Evolutionary conservation across 2,329 filamentous ascomycete species (phyloP), one percentile per base, ranked within the genome.

Genomic region (Tolypocladium inflatum): DNA sequence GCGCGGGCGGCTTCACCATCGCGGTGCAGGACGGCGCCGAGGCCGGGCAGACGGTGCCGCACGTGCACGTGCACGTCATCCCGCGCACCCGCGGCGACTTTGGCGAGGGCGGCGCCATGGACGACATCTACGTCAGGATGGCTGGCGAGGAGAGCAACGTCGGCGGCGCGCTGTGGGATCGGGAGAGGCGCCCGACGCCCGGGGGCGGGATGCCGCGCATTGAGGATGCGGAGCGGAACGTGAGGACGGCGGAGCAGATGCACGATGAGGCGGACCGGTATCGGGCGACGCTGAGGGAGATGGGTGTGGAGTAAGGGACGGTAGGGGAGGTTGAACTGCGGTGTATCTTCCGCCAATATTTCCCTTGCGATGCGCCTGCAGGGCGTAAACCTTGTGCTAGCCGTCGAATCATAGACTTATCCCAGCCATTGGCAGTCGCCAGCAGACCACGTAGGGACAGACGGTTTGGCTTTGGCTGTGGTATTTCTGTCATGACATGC

Each of bases 1-100:
- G 80, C 39, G 88, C 85, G 7, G 85, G 89, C 11, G 89, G 90
- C 60, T 88, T 97, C 75, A 97, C 96, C 69, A 86, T 99, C 55
- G 92, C 93, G 0, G 82, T 99, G n/a, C 94, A 99, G 72, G 94
- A 99, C 72, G 94, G 94, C 23, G 77, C 80, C 38, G 90, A 91
- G 60, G 91, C 94, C 1, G 94, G 94, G 0, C 94, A 99, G 80
- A 96, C 91, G 58, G 93, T 99, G 51, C 80, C 90, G 10, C 94
- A 99, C 74, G 85, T 97, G 17, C 94, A 99, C 74, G 89, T 91
- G 33, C 94, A 99, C 75, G 83, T 97, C 54, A 93, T 97, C 57
- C 92, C 92, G 23, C 78, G 92, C 41, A 77, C 77, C 59, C 77
- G 75, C 59, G 81, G 85, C 43, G 79, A 85, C 69, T 80, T 71